Evolutionary conservation across 2,329 filamentous ascomycete genomes (phyloP).

Genomic region (Aspergillus pseudoviridinutans): DNA sequence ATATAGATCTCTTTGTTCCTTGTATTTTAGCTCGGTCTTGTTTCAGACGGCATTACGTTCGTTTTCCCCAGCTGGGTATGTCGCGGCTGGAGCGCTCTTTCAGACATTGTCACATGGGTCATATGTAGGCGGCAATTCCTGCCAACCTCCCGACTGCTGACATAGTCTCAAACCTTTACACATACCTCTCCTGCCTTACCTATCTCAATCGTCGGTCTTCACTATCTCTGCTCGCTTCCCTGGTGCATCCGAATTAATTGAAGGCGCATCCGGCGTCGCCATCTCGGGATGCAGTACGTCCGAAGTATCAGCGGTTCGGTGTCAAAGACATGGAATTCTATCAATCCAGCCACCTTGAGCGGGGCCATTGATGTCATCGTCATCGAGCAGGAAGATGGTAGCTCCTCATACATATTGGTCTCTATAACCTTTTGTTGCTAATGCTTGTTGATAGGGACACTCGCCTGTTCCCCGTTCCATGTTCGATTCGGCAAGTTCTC

Average conservation of each 20-base stretch:
- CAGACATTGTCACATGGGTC: slow-evolving; percentile 34
- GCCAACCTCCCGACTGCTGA: slow-evolving; percentile 15
- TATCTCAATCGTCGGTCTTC: slow-evolving; percentile 5
- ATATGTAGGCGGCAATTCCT: slow-evolving; percentile 30
- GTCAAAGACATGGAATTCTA: slow-evolving; percentile 98
- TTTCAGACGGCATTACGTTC: slow-evolving; percentile 6
- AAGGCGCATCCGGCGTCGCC: slow-evolving; percentile 15
- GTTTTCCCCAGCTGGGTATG: slow-evolving; percentile 12
- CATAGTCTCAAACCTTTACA: slow-evolving; percentile 3
- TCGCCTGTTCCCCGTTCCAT: slow-evolving; percentile 95
- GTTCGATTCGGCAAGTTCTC: slow-evolving; percentile 99
- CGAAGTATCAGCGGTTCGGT: slow-evolving; percentile 91
- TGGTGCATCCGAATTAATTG: background rate
- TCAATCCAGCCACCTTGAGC: slow-evolving; percentile 95
- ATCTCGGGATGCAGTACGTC: slow-evolving; percentile 85
- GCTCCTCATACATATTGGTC: slow-evolving; percentile 17
- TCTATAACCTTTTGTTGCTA: background rate
- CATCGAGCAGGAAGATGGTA: slow-evolving; percentile 90
- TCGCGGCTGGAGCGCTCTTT: slow-evolving; percentile 6
- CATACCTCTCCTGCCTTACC: slow-evolving; percentile 4
- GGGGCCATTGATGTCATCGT: slow-evolving; percentile 99
- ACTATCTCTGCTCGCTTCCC: slow-evolving; percentile 4
- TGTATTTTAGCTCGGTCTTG: background rate
- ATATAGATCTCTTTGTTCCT: background rate
- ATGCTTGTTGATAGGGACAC: slow-evolving; percentile 44